Conservation (phyloP, 257 asterid species). For the Ligustrum vulgare region DNA sequence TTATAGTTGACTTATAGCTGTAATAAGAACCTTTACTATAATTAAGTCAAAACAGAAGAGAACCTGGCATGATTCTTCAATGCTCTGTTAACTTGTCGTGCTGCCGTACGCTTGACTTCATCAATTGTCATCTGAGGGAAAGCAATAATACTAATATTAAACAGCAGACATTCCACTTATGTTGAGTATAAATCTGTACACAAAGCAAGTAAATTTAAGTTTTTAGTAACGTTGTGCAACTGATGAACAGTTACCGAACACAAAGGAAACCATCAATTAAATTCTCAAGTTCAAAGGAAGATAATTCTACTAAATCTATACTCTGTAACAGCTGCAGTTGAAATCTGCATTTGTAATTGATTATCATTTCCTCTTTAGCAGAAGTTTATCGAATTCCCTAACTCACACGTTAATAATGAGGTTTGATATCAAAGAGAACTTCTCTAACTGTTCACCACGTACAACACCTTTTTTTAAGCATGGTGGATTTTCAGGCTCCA, state of each 20-base stretch:
- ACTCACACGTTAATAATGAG: not conserved
- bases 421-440: not conserved
- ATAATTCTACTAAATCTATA: not conserved
- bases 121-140: slow-evolving; percentile 75
- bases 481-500: too few species aligned
- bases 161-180: slow-evolving; percentile 16
- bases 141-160: slow-evolving; percentile 20
- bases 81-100: slow-evolving; percentile 80
- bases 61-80: slow-evolving; percentile 86
- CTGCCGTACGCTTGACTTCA: slow-evolving; percentile 95
- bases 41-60: slow-evolving; percentile 10
- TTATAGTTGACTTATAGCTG: slow-evolving; percentile 12
- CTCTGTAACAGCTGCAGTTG: slow-evolving; percentile 3
- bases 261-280: not conserved
- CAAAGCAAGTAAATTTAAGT: not conserved
- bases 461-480: too few species aligned
- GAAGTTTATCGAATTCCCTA: not conserved
- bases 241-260: not conserved
- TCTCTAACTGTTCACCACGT: not conserved
- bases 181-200: slow-evolving; percentile 5
- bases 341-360: slow-evolving; percentile 2
- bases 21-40: not conserved
- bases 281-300: not conserved
- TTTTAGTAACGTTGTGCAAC: not conserved
- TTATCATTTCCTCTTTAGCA: not conserved